Conservation (phyloP, 2,329 filamentous ascomycete species). For the Colletotrichum scovillei region DNA sequence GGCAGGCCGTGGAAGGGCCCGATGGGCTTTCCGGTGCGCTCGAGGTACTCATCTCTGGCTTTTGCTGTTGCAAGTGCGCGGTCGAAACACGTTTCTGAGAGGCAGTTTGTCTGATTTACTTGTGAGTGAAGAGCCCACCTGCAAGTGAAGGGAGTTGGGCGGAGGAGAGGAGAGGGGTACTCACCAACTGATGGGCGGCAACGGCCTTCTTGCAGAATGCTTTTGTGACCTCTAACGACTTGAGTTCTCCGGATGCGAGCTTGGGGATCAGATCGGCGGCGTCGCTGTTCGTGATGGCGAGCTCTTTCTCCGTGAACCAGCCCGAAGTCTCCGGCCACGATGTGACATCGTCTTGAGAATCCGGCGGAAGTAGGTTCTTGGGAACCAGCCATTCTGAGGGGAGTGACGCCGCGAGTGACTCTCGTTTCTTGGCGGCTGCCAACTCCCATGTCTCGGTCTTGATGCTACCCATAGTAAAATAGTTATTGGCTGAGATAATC, state of each 20-base stretch:
- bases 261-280: conserved; percentile 47
- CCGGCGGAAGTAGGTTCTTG: conserved; percentile 61
- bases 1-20: conserved; percentile 76
- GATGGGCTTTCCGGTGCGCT: conserved; percentile 55
- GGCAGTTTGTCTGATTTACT: conserved; percentile 54
- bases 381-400: conserved; percentile 70
- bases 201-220: conserved; percentile 65
- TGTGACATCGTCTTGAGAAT: conserved; percentile 66
- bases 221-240: conserved; percentile 56
- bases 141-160: not conserved
- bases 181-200: conserved; percentile 47
- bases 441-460: conserved; percentile 51
- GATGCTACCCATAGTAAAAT: conserved; percentile 20
- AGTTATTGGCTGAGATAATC: not conserved
- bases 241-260: conserved; percentile 50
- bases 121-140: conserved; percentile 20
- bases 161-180: conserved; percentile 39
- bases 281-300: conserved; percentile 49
- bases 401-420: conserved; percentile 58
- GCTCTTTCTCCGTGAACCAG: conserved; percentile 64
- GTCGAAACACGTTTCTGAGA: conserved; percentile 66
- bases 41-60: conserved; percentile 61
- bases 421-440: conserved; percentile 55
- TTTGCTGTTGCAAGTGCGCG: conserved; percentile 61
- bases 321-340: conserved; percentile 66